Conservation (phyloP, 495 filamentous ascomycete genomes). For the Neurospora sp. region DNA sequence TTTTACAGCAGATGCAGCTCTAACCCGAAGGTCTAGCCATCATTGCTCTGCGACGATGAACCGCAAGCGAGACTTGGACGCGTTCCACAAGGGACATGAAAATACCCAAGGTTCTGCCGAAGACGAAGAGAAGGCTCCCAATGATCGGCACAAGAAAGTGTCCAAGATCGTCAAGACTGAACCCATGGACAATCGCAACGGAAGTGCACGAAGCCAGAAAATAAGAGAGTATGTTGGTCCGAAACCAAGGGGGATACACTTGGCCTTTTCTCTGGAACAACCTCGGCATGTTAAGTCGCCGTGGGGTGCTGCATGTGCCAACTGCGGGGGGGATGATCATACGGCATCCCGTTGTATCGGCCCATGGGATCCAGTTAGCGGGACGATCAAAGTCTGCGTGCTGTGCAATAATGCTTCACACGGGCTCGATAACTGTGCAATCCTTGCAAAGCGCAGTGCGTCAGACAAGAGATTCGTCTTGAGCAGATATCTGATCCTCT, state of each 20-base stretch:
- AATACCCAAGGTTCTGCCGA: neutral
- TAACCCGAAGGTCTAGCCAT: neutral
- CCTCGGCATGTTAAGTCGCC: neutral
- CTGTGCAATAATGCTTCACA: neutral
- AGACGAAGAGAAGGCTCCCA: neutral
- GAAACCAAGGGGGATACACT: neutral
- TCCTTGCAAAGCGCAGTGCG: neutral
- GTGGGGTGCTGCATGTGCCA: neutral
- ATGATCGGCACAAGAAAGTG: neutral
- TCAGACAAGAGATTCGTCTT: neutral
- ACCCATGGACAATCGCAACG: neutral
- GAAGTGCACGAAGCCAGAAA: neutral
- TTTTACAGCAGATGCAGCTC: neutral
- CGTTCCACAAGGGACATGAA: neutral
- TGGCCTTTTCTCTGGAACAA: neutral
- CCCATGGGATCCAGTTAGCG: neutral
- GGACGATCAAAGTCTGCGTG: neutral
- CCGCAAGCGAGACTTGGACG: neutral
- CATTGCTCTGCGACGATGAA: neutral
- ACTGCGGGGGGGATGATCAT: neutral
- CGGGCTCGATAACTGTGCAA: neutral
- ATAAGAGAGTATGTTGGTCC: neutral
- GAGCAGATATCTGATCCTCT: neutral
- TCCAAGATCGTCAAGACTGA: neutral
- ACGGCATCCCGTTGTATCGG: neutral